Evolutionary conservation across 108 stramenopile species (phyloP).

Genomic region (Cyclotella cryptica): DNA sequence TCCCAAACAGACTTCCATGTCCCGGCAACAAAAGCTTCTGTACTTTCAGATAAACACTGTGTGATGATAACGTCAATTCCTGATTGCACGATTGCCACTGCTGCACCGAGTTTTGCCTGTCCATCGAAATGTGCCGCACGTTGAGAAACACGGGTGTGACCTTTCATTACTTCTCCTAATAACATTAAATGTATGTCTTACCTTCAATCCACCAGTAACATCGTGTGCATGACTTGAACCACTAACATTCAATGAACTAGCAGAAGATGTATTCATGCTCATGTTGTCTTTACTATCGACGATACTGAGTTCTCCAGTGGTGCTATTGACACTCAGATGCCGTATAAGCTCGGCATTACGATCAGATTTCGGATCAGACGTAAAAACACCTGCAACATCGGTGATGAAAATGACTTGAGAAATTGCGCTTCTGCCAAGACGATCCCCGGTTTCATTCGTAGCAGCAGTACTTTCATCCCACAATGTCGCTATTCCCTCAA

Average conservation of each 20-base stretch:
- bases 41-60: constrained; percentile 57
- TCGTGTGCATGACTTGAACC: constrained; percentile 82
- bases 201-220: constrained; percentile 83
- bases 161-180: too few species aligned
- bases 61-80: constrained; percentile 64
- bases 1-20: constrained; percentile 27
- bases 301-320: constrained; percentile 45
- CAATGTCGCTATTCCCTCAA: constrained; percentile 58
- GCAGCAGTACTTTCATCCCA: constrained; percentile 7
- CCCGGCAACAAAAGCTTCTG: constrained; percentile 44
- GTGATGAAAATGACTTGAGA: constrained; percentile 70
- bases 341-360: constrained; percentile 57
- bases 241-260: constrained; percentile 44
- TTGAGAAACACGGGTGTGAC: too few species aligned
- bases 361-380: constrained; percentile 61
- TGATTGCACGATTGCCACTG: constrained; percentile 57
- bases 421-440: constrained; percentile 5
- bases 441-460: background rate
- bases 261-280: background rate
- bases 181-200: constrained; percentile 3
- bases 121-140: background rate
- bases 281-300: background rate
- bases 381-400: constrained; percentile 83
- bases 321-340: constrained; percentile 50
- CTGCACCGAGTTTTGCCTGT: constrained; percentile 66